Evolutionary conservation across 345 rosid species (phyloP).

Genomic region (Geranium brycei): DNA sequence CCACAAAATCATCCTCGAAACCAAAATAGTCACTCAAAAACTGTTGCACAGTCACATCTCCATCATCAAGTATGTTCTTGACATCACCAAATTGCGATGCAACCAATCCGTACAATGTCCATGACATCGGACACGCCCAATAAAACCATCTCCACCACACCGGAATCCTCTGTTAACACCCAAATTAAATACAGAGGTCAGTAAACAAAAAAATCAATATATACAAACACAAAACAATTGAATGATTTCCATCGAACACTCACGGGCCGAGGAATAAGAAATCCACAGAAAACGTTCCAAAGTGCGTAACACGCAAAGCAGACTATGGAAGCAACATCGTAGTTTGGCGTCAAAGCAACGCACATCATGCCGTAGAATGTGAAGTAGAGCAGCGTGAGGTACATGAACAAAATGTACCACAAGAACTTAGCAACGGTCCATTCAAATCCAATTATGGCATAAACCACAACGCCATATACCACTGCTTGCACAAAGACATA

Average conservation of each 20-base stretch:
- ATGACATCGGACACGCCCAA: slow-evolving; percentile 29
- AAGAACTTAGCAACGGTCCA: slow-evolving; percentile 28
- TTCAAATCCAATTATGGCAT: slow-evolving; percentile 34
- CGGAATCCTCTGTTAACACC: slow-evolving; percentile 27
- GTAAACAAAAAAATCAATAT: too few species aligned
- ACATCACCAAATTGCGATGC: slow-evolving; percentile 29
- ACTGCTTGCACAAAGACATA: slow-evolving; percentile 21
- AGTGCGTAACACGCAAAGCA: slow-evolving; percentile 21
- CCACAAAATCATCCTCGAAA: slow-evolving; percentile 24
- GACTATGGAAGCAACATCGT: slow-evolving; percentile 22
- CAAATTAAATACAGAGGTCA: too few species aligned
- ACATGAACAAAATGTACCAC: slow-evolving; percentile 36
- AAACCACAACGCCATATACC: slow-evolving; percentile 21
- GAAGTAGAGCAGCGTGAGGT: slow-evolving; percentile 36
- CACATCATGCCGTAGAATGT: slow-evolving; percentile 40
- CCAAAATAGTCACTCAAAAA: slow-evolving; percentile 15
- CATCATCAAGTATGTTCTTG: slow-evolving; percentile 5
- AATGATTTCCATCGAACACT: neutral
- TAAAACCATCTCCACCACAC: slow-evolving; percentile 45
- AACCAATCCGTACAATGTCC: slow-evolving; percentile 31
- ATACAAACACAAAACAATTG: neutral
- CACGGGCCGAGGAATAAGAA: slow-evolving; percentile 28
- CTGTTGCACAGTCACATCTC: slow-evolving; percentile 8
- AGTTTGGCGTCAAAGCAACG: slow-evolving; percentile 30
- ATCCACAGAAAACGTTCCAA: slow-evolving; percentile 41